These are phyloP conservation scores for Ehretia macrophylla DNA, from an alignment of 257 asterid species.

Conservation along the genomic window DNA sequence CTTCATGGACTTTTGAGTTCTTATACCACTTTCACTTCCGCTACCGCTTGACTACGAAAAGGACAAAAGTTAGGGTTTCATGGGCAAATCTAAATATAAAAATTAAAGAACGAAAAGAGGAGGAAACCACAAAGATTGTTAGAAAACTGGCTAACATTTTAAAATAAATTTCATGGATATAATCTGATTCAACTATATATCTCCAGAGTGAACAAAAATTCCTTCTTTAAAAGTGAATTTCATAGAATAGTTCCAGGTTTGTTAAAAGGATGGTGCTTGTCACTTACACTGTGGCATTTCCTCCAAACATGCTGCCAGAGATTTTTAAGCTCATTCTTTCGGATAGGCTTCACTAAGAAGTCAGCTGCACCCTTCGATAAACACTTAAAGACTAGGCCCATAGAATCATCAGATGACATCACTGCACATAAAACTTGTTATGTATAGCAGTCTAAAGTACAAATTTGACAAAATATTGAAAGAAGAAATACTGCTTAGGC, in stretches of 20 bases:
- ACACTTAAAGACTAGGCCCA: constrained; percentile 86
- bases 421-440: constrained; percentile 53
- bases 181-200: no score
- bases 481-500: not conserved
- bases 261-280: no score
- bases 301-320: constrained; percentile 47
- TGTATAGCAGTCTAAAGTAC: constrained; percentile 23
- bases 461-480: not conserved
- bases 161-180: no score
- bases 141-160: no score
- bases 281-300: constrained; percentile 60
- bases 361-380: constrained; percentile 78
- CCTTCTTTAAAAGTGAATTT: no score
- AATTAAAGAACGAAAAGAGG: not conserved
- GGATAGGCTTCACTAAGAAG: constrained; percentile 31
- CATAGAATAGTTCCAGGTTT: no score
- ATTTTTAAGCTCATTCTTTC: constrained; percentile 85
- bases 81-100: not conserved
- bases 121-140: no score
- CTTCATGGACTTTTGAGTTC: constrained; percentile 33
- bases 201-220: no score
- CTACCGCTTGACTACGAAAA: constrained; percentile 44
- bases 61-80: constrained; percentile 1
- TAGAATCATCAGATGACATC: constrained; percentile 93
- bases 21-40: constrained; percentile 49